Percentiles rank a stretch among this genome's conserved stretches.
Evolutionary conservation across 768 basidiomycete genomes (phyloP).

Genomic region (Agrocybe pediades): DNA sequence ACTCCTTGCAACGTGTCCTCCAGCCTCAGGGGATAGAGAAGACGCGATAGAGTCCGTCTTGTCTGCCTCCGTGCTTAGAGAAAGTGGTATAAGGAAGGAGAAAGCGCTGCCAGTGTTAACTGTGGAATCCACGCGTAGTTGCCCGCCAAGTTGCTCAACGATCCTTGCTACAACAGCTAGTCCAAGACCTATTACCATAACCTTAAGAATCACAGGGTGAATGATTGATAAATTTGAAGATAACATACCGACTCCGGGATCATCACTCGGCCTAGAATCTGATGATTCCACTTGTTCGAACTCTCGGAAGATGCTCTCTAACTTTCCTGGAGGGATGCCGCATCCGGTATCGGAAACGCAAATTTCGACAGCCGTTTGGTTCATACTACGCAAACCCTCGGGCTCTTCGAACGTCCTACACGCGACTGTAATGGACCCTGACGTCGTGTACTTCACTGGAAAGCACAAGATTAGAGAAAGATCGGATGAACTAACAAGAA

Average conservation of each 20-base stretch:
- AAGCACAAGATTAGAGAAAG: neutral
- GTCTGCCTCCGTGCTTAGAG: conserved; percentile 32
- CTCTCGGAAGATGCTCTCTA: conserved; percentile 78
- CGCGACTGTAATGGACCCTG: conserved; percentile 61
- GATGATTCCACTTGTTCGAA: conserved; percentile 74
- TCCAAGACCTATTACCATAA: conserved; percentile 53
- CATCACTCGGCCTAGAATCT: conserved; percentile 35
- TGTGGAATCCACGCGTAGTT: conserved; percentile 75
- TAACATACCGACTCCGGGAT: conserved; percentile 49
- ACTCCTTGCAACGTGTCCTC: conserved; percentile 29
- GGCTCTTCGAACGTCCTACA: conserved; percentile 56
- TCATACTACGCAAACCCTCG: conserved; percentile 44
- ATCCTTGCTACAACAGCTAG: conserved; percentile 82
- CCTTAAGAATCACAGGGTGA: neutral
- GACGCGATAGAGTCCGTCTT: neutral
- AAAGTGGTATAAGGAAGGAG: conserved; percentile 70
- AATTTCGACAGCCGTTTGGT: conserved; percentile 65
- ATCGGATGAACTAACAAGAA: neutral
- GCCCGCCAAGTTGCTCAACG: conserved; percentile 77
- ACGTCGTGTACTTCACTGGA: conserved; percentile 70
- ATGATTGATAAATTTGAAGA: neutral
- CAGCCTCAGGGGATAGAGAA: conserved; percentile 10
- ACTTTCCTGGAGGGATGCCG: conserved; percentile 65
- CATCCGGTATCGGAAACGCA: conserved; percentile 72
- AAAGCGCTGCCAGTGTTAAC: conserved; percentile 69